phyloP scores from a whole-genome alignment of 805 yeast species.

The Saturnispora serradocipensis region DNA sequence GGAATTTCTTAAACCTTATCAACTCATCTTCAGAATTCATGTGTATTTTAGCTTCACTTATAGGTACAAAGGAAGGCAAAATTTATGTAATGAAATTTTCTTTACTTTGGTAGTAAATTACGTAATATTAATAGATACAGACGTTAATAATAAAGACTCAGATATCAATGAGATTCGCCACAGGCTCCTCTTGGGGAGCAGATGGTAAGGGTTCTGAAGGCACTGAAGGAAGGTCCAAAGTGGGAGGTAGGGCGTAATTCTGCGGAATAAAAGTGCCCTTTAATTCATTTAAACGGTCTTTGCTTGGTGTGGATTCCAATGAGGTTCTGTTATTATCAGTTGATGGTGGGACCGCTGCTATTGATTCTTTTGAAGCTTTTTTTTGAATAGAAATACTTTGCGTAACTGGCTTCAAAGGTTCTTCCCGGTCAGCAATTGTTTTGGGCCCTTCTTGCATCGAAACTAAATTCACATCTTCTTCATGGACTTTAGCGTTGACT shows the following conservation, averaged over 20 bases:
- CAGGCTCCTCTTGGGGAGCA: conserved; percentile 6
- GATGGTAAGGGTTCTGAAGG: conserved; percentile 3
- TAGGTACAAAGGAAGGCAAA: neutral
- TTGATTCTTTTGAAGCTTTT: neutral
- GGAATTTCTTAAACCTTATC: conserved; percentile 1
- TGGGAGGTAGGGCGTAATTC: conserved; percentile 5
- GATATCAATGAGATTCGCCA: conserved; percentile 12
- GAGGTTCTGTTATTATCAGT: neutral
- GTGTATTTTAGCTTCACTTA: neutral
- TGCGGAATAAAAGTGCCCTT: conserved; percentile 3
- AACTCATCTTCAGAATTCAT: conserved; percentile 1
- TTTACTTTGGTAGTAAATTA: neutral
- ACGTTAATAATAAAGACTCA: neutral
- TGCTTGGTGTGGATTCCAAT: neutral
- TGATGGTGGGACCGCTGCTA: neutral
- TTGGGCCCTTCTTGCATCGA: neutral
- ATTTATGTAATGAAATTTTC: neutral
- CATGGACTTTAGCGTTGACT: too few relatives aligned
- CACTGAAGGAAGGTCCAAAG: neutral
- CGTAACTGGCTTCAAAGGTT: neutral
- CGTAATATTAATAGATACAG: neutral
- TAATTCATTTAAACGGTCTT: neutral
- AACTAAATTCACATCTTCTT: neutral
- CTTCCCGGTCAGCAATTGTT: neutral
- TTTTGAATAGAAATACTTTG: neutral